Base-by-base conservation (phyloP, 1,284 basidiomycete species). In the Ganoderma boninense region DNA sequence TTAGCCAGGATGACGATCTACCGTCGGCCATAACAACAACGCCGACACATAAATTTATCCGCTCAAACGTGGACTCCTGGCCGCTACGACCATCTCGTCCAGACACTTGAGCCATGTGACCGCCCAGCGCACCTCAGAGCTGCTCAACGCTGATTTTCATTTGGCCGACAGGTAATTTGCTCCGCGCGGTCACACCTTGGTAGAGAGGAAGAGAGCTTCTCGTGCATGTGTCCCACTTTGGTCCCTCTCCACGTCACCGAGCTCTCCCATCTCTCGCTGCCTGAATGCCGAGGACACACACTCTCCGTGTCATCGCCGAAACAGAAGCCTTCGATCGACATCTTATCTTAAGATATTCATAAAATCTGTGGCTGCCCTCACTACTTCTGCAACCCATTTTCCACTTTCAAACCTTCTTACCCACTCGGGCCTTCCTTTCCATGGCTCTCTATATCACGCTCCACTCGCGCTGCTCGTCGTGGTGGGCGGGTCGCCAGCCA, bases 231-330 rank as follows among this genome's bases (percentile, higher is more conserved):
- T 57, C 56, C 18, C 5, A 38, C 38, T 38, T 10, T 10, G 10
- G 32, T 57, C 32, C 18, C 5, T 4, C 38, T 38, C 38, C 38
- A 38, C 38, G 10, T 38, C 38, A 6, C 38, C 38, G 38, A 38
- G 38, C 6, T 38, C 29, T 2, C 29, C 29, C 29, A 32, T 32
- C 7, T 35, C 32, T 10, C 32, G 14, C 20, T 32, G 4, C 29
- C 56, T 5, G 56, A 7, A 8, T 20, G 18, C 56, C 16, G 10
- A 59, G n/a, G 13, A 29, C 29, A 49, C 66, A 67, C 49, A 56
- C 38, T 63, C 61, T 42, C 66, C 66, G 66, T 67, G 61, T 63
- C 61, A 29, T 54, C 61, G 66, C 66, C 66, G 66, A 26, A 16
- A 18, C 18, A 20, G 54, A 23, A 32, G 35, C 49, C 38, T 62